Evolutionary conservation across 2,329 filamentous ascomycete species (phyloP), one percentile per base, ranked within the genome.

Genomic region (Fusarium brevicatenulatum): DNA sequence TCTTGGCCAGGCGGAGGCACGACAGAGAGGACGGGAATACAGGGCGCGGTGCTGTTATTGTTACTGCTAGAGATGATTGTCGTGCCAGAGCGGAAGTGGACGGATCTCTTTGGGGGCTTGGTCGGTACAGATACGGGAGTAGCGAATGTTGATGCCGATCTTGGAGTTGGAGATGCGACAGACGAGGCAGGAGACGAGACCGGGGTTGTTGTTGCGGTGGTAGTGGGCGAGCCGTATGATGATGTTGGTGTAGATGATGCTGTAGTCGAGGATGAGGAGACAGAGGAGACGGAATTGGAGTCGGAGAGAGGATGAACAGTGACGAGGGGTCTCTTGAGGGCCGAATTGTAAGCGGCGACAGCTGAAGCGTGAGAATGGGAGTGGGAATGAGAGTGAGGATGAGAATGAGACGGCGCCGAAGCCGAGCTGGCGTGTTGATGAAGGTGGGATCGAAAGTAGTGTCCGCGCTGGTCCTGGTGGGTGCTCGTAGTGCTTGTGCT

Each of bases 11-110:
- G 78, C 76, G 76, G 78, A 70, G 76, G 76, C 73, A 77, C 76
- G 79, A 79, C 75, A 77, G 80, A 78, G 78, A 78, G 76, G 73
- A 77, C 64, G 57, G 71, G 72, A 40, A 76, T 66, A 53, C 58
- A 55, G 36, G 65, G 55, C 63, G 72, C 64, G 73, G 50, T 93
- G 65, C 63, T 72, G 71, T 34, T 70, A 69, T 69, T 55, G 60
- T 57, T 64, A 57, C 58, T 58, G 64, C 32, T 66, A 66, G 59
- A 59, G 57, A 55, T 76, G 63, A 55, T 65, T 63, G 60, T 63
- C 44, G 53, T 58, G 61, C 56, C 60, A 44, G 59, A 60, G 34
- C 58, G 68, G 53, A 73, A 70, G 65, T 69, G 71, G 59, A 63
- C 72, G 49, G 68, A 69, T 63, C 69, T 75, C 52, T 68, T 66